Base-by-base conservation (phyloP, 805 yeast species). In the Starmerella riodocensis region DNA sequence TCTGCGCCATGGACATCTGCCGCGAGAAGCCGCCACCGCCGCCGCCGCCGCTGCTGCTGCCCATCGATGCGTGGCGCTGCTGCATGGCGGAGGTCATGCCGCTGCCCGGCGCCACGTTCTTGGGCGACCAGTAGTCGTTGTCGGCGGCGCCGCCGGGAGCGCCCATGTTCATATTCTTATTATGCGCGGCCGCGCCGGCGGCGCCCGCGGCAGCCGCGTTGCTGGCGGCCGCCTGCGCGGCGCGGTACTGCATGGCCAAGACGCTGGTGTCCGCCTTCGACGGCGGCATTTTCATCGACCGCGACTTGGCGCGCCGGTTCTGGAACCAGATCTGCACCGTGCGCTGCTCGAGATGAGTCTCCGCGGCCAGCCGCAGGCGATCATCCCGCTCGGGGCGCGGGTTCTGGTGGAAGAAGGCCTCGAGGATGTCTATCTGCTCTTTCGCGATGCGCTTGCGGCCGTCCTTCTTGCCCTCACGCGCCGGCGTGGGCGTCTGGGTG, bases 281-380 rank as follows among this genome's bases (percentile, higher is more conserved):
- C 2, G 46, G 43, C 11, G 46, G 43, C 43, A 43, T 32, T 30
- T 45, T 40, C 42, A 42, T 35, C 5, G 49, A 37, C 11, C 52
- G 39, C n/a, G 55, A 56, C 43, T 57, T 58, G 14, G 62, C 61
- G 46, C 96, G 64, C 46, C 94, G 65, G 55, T 86, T 86, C 58
- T 86, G 95, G 56, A 86, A 86, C 96, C 96, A 86, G 37, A 86
- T 84, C 40, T 94, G 68, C 4, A 86, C 93, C 13, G 85, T 84
- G 49, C 88, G 71, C 51, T 78, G 88, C 22, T 83, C 74, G 74
- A 86, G 74, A 3, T 77, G 78, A 1, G 93, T 80, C 43, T 69
- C 68, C 3, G 66, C 71, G 34, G 91, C 73, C 25, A 85, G 71
- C 17, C 68, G 71, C 55, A 78, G 80, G 29, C 95, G 64, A 34